Conservation (phyloP, 768 basidiomycete species). For the Wakefieldia striispora region DNA sequence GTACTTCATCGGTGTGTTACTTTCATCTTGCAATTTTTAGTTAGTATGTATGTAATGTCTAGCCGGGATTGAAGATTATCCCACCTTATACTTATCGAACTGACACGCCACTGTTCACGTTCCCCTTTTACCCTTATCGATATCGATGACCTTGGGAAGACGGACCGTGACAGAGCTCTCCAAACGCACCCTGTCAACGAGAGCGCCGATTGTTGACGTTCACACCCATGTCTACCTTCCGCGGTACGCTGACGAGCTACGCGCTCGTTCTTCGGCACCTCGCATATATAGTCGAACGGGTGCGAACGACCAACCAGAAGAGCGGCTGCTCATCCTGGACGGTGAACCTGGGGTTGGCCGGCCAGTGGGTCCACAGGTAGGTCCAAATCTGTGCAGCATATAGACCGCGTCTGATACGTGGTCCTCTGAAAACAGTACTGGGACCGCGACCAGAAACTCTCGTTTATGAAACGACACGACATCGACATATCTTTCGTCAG, state of each 20-base stretch:
- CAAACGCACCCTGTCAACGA: constrained; percentile 17
- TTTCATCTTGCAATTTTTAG: constrained; percentile 1
- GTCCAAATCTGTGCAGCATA: constrained; percentile 1
- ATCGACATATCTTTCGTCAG: constrained; percentile 81
- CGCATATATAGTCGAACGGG: constrained; percentile 54
- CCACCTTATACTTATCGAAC: constrained; percentile 12
- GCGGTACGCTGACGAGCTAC: constrained; percentile 68
- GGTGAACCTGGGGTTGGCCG: constrained; percentile 77
- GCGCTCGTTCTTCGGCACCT: constrained; percentile 61
- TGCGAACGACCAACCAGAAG: constrained; percentile 50
- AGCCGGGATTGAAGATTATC: constrained; percentile 17
- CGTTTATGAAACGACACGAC: constrained; percentile 81
- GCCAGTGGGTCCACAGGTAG: constrained; percentile 76
- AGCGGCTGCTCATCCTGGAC: constrained; percentile 74
- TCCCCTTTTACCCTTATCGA: too few species aligned
- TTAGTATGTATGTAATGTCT: constrained; percentile 13
- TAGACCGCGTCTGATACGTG: constrained; percentile 7
- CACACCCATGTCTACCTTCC: constrained; percentile 88
- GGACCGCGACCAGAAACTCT: constrained; percentile 73
- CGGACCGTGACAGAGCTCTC: constrained; percentile 26
- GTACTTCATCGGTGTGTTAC: constrained; percentile 6
- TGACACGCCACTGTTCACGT: constrained; percentile 8
- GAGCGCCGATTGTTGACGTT: constrained; percentile 63
- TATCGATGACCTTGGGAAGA: constrained; percentile 30
- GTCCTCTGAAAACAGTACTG: constrained; percentile 52